These are phyloP conservation scores for Mucor plumbeus DNA, from an alignment of 371 early-diverging fungal genomes.

Conservation along the genomic window DNA sequence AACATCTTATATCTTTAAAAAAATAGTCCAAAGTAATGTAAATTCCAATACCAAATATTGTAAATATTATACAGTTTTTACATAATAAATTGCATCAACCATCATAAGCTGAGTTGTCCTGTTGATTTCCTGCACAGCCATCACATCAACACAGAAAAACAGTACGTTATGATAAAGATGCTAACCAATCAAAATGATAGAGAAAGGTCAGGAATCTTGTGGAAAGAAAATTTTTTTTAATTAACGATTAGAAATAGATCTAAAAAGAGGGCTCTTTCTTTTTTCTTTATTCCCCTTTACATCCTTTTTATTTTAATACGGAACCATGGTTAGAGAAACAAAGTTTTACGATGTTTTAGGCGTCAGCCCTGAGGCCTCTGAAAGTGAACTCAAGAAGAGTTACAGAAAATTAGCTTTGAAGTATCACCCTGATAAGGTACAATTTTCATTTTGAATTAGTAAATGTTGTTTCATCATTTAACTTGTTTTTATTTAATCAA, in stretches of 20 bases:
- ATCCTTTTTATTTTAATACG: constrained; percentile 7
- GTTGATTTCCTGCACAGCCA: background rate
- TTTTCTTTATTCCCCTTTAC: background rate
- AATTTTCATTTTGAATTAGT: background rate
- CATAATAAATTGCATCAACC: too few relatives aligned
- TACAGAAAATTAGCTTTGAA: constrained; percentile 92
- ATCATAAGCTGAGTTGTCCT: background rate
- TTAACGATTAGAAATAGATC: constrained; percentile 3
- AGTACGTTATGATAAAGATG: background rate
- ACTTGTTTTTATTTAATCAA: too few relatives aligned
- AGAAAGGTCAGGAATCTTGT: constrained; percentile 10
- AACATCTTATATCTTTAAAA: background rate
- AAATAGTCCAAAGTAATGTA: too few relatives aligned
- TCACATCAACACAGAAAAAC: background rate
- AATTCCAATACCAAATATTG: too few relatives aligned
- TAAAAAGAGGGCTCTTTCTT: background rate
- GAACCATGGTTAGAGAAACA: constrained; percentile 79
- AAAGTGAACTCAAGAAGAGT: constrained; percentile 88
- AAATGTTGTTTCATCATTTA: background rate
- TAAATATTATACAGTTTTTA: too few relatives aligned
- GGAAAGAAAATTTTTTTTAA: constrained; percentile 8
- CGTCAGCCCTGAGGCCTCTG: constrained; percentile 80
- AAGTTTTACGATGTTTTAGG: constrained; percentile 94
- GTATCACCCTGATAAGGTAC: constrained; percentile 95
- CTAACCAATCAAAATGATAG: background rate